A percentile compares a stretch with the other conserved stretches of the same genome.
Evolutionary conservation across 148 eudicot species (phyloP).

Genomic region (Rheum nobile): DNA sequence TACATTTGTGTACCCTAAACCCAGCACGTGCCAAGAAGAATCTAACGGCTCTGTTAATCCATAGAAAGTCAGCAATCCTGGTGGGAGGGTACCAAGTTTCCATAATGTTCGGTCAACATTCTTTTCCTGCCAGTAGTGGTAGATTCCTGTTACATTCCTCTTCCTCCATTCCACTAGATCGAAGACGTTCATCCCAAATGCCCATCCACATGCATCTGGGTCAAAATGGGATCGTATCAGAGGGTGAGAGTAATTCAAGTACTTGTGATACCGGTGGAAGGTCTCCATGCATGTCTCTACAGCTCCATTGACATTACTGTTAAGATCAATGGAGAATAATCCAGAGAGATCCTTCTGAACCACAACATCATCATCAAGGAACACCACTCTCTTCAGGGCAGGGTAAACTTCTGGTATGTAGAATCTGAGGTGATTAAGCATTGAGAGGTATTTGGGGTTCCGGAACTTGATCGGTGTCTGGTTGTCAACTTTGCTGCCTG

Average conservation of each 20-base stretch:
- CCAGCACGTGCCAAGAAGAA: constrained; percentile 66
- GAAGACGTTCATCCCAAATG: constrained; percentile 83
- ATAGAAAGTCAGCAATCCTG: constrained; percentile 75
- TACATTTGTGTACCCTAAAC: constrained; percentile 70
- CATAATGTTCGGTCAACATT: constrained; percentile 69
- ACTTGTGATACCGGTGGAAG: constrained; percentile 84
- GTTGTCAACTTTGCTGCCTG: constrained; percentile 51
- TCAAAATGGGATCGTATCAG: constrained; percentile 74
- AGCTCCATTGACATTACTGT: constrained; percentile 77
- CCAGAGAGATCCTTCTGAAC: constrained; percentile 73
- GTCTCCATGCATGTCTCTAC: constrained; percentile 96
- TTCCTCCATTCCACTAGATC: constrained; percentile 81
- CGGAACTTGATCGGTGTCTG: constrained; percentile 75
- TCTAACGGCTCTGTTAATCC: constrained; percentile 70
- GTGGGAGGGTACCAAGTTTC: constrained; percentile 84
- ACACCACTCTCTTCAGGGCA: constrained; percentile 58
- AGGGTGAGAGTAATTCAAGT: constrained; percentile 80
- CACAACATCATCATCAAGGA: constrained; percentile 79
- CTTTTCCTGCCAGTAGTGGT: constrained; percentile 90
- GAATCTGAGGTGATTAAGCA: constrained; percentile 81
- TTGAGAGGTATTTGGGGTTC: constrained; percentile 74
- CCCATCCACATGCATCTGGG: constrained; percentile 95
- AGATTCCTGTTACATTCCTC: constrained; percentile 74
- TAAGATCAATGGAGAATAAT: constrained; percentile 58
- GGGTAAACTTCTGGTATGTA: constrained; percentile 84